Evolutionary conservation across 129 eudicot species (phyloP), one percentile per base, ranked within the genome.

Genomic region (Tanacetum coccineum): DNA sequence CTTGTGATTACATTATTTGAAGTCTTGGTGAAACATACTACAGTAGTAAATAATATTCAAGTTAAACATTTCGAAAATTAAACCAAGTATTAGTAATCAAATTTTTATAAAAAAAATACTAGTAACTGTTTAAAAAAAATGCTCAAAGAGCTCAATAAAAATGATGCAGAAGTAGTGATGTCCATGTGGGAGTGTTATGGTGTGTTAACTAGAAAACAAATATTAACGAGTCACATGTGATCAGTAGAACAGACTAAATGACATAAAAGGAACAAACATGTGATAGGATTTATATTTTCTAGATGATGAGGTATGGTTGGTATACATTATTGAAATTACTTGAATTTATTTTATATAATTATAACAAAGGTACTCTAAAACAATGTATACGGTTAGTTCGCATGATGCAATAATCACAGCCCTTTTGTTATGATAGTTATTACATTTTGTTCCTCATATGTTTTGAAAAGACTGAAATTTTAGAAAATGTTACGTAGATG

Each of bases 261-360:
- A 36, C 62, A 67, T 60, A 73, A 64, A 74, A 65, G 67, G 72
- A n/a, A 57, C 78, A 60, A 68, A 68, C 59, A 52, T 61, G 74
- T 68, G 70, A 68, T 60, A 48, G 15, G 49, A 68, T 75, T 60
- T 26, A 60, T 74, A 51, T 39, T 60, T 28, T 42, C 59, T 14
- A 60, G 48, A 46, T 28, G 26, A 75, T 50, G 45, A 49, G 67
- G 40, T 17, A 49, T 40, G 67, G 13, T 78, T 20, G 65, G 44
- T 22, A 66, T 48, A 28, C 11, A 26, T 13, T 7, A 32, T 32
- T 32, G 39, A 30, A 30, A 30, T 30, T 30, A 30, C 36, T 30
- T 30, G 36, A 30, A 30, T 7, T 30, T 7, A 4, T 30, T 30
- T 4, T 30, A 30, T 30, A 4, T 30, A 26, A 26, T 2, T n/a